Evolutionary conservation across 2,329 filamentous ascomycete species (phyloP), one percentile per base, ranked within the genome.

Genomic region (Stemphylium vesicarium): DNA sequence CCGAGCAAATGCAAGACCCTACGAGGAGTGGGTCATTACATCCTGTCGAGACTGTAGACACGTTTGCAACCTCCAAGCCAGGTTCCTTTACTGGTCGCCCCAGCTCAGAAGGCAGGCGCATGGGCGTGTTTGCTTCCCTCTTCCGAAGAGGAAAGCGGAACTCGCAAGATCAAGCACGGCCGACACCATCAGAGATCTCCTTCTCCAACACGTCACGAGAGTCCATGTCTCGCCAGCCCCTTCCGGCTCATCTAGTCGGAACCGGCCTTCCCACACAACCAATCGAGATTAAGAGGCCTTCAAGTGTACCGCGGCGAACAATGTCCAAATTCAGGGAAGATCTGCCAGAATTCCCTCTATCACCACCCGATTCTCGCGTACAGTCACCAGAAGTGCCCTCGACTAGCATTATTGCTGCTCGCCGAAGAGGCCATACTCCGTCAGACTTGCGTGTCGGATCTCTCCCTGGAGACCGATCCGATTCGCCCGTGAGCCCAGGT

Each of bases 301-400:
- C 83, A 16, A 81, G 80, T 35, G 80, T 88, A 5, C 89, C 92
- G 5, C 89, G 90, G 67, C 86, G 93, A 51, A 95, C 92, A 4
- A 88, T 91, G 75, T 97, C 93, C 33, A 93, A 91, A 51, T 98
- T 98, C 78, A 85, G 90, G 43, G 94, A 98, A 78, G 92, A 97
- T 69, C 82, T 97, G 11, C 93, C 92, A 4, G 94, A 97, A 70
- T 83, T 92, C 46, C 90, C 91, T 2, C 76, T 93, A 11, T 95
- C 92, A n/a, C 91, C 92, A 9, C 91, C 92, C 8, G 89, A 91
- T 59, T 96, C 92, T 0, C 84, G 90, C 22, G 79, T 93, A 22
- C 89, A 92, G 59, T 93, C 92, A 0, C 91, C 91, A 1, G 90
- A 92, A 64, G 84, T 81, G 10, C 84, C 86, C 12, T 60, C 72